A percentile compares a stretch with the other conserved stretches of the same genome.
Conservation (phyloP, 2,329 filamentous ascomycete genomes). For the Epichloe scottii region DNA sequence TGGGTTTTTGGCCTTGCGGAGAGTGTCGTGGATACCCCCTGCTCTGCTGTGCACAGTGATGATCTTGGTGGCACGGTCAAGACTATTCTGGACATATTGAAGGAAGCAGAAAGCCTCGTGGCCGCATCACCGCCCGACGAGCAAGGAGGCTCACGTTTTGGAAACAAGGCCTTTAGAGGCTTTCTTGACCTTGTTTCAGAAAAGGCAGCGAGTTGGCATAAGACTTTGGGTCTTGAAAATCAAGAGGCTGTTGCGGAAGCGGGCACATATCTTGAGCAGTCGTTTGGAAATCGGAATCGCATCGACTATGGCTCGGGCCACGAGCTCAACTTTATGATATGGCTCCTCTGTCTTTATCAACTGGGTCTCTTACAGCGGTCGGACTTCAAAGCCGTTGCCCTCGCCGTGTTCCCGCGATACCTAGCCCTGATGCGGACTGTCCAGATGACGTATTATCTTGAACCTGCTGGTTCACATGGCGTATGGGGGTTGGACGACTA, state of each 20-base stretch:
- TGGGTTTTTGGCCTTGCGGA: slow-evolving; percentile 85
- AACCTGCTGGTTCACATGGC: slow-evolving; percentile 91
- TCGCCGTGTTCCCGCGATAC: slow-evolving; percentile 72
- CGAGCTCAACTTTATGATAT: slow-evolving; percentile 93
- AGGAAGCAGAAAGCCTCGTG: slow-evolving; percentile 55
- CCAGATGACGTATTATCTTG: slow-evolving; percentile 89
- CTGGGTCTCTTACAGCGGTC: slow-evolving; percentile 48
- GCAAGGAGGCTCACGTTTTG: slow-evolving; percentile 80
- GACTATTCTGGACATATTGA: slow-evolving; percentile 56
- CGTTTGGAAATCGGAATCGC: slow-evolving; percentile 72
- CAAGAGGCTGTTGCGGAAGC: slow-evolving; percentile 53
- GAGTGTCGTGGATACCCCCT: slow-evolving; percentile 57
- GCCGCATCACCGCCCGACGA: slow-evolving; percentile 66
- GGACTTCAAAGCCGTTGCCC: slow-evolving; percentile 63
- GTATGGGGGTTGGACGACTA: slow-evolving; percentile 98
- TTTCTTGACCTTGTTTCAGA: slow-evolving; percentile 61
- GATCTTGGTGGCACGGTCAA: slow-evolving; percentile 47
- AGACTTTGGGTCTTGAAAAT: slow-evolving; percentile 39
- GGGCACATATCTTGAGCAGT: slow-evolving; percentile 67
- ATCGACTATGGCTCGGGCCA: slow-evolving; percentile 98
- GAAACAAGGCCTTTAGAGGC: slow-evolving; percentile 79
- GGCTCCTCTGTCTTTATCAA: slow-evolving; percentile 88
- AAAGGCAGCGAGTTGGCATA: slow-evolving; percentile 50
- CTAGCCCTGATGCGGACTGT: slow-evolving; percentile 75
- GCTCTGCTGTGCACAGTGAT: slow-evolving; percentile 45